Evolutionary conservation across 805 yeast genomes (phyloP), one percentile per base, ranked within the genome.

Genomic region (Kuraishia borneana): DNA sequence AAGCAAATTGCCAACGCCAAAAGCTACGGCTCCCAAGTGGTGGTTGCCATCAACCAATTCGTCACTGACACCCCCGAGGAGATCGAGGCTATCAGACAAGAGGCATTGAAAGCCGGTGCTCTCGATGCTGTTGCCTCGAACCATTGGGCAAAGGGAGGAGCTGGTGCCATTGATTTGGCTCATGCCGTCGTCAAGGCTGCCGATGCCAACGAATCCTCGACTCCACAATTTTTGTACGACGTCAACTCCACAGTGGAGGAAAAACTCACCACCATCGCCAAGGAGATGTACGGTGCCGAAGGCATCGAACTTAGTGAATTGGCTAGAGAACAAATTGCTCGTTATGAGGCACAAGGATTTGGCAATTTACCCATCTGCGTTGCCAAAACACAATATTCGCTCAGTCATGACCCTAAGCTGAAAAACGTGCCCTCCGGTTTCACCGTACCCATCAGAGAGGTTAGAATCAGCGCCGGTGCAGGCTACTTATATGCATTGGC

Each of bases 131-230:
- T 87, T 44, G 77, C 83, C 13, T 75, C 95, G 5, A 82, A 79
- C 60, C 97, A 89, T 60, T 89, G 95, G 95, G 95, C 83, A 46
- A 72, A 83, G 59, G 97, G 97, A 63, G 97, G 97, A 43, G 61
- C 62, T 40, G 97, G 97, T 37, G 94, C 97, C 18, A 54, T 83
- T 37, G 76, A 71, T 23, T 70, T 89, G 38, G 97, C 97, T 30
- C 58, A 79, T 44, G 82, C 92, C 34, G 95, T 89, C 25, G 71
- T 83, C 36, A 66, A 72, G 44, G 89, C 94, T 21, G 72, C 82
- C 19, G 50, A 60, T 41, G n/a, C 25, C 25, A 47, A 49, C 35
- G 64, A 67, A 9, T 30, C 32, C 37, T 56, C 57, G 30, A 73
- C 65, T 30, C 73, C 78, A 59, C 59, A 26, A 30, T 81, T 73